Conservation (phyloP, 192 early-diverging fungal genomes). For the Entomortierella beljakovae region DNA sequence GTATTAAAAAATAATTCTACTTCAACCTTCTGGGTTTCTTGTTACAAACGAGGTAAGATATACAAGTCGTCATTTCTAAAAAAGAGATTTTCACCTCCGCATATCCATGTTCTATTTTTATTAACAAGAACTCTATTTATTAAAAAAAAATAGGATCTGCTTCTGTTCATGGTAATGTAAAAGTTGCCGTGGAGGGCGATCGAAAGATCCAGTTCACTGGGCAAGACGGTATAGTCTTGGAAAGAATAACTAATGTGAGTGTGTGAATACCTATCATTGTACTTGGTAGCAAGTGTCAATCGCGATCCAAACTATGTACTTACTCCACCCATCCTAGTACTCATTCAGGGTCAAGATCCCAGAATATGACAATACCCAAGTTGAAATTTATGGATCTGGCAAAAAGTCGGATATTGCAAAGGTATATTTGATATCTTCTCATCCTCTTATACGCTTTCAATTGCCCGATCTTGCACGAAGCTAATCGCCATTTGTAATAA, state of each 20-base stretch:
- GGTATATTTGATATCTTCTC: constrained; percentile 2
- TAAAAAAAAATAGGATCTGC: constrained; percentile 40
- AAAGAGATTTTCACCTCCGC: too few relatives aligned
- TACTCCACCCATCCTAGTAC: constrained; percentile 27
- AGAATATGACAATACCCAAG: constrained; percentile 27
- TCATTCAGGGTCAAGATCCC: constrained; percentile 56
- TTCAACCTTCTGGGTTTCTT: constrained; percentile 64
- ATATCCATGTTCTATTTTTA: not conserved
- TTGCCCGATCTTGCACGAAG: not conserved
- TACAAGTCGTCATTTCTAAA: too few relatives aligned
- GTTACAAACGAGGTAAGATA: constrained; percentile 60
- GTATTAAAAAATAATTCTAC: constrained; percentile 39
- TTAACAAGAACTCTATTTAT: not conserved
- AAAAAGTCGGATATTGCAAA: constrained; percentile 25
- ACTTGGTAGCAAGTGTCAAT: not conserved
- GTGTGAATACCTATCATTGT: not conserved
- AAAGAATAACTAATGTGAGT: constrained; percentile 56
- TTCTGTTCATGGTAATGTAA: constrained; percentile 57
- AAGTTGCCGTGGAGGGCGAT: constrained; percentile 34
- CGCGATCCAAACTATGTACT: not conserved
- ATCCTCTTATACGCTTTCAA: not conserved
- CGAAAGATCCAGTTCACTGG: constrained; percentile 45
- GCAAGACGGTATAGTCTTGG: constrained; percentile 55
- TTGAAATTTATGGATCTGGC: constrained; percentile 56
- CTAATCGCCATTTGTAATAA: not conserved